Conservation (phyloP, 2,329 filamentous ascomycete species). For the Teratosphaeria gauchensis region DNA sequence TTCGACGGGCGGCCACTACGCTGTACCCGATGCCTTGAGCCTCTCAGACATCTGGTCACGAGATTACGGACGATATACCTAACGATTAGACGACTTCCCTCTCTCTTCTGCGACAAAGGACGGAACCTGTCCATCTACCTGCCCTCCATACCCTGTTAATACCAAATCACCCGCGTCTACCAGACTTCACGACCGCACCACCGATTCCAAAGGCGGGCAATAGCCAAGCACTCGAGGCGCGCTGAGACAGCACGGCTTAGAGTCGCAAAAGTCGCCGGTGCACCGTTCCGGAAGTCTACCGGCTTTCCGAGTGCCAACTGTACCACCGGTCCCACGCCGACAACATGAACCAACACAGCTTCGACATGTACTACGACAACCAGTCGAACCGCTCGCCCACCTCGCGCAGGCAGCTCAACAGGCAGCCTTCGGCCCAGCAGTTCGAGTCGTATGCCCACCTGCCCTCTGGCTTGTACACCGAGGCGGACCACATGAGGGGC, state of each 20-base stretch:
- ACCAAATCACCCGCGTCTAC: background rate
- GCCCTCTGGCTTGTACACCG: constrained; percentile 57
- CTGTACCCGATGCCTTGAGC: background rate
- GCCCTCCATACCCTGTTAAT: background rate
- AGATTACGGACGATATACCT: background rate
- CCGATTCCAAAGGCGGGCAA: background rate
- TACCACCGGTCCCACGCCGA: background rate
- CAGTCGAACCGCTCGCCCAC: constrained; percentile 58
- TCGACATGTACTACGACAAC: constrained; percentile 67
- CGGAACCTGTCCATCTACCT: background rate
- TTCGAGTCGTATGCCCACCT: constrained; percentile 64
- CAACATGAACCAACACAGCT: constrained; percentile 24
- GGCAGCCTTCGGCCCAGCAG: constrained; percentile 61
- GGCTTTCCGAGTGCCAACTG: background rate
- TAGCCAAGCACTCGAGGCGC: background rate
- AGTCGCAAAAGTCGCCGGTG: background rate
- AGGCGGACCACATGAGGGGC: constrained; percentile 50
- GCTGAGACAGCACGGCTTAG: background rate
- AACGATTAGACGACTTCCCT: background rate
- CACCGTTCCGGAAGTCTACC: background rate
- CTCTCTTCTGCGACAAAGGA: background rate
- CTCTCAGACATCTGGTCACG: background rate
- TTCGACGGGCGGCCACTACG: background rate
- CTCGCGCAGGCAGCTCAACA: constrained; percentile 60
- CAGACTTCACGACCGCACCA: background rate